These are phyloP conservation scores for Crucihimalaya himalaica DNA, from an alignment of 345 rosid species.

Conservation along the genomic window DNA sequence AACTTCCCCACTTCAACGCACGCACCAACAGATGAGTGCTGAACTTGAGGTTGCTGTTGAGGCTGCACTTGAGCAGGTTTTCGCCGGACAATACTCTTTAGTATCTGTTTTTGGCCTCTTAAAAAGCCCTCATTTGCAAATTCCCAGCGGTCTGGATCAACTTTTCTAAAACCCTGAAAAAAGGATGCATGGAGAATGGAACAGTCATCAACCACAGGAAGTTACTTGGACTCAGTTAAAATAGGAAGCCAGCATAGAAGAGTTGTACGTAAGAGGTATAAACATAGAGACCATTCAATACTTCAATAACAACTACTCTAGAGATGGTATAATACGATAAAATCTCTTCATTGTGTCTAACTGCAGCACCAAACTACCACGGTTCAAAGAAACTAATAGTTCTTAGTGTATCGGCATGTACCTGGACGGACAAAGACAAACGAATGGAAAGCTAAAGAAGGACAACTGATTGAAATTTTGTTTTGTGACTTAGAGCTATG, in stretches of 20 bases:
- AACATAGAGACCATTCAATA: slow-evolving; percentile 9
- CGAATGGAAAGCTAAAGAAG: slow-evolving; percentile 35
- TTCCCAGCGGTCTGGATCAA: slow-evolving; percentile 89
- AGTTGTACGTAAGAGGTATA: neutral
- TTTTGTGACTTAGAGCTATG: slow-evolving; percentile 37
- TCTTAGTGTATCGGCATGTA: slow-evolving; percentile 35
- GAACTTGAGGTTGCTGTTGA: slow-evolving; percentile 56
- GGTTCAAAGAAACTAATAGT: slow-evolving; percentile 29
- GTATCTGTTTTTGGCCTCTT: slow-evolving; percentile 78
- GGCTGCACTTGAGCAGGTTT: slow-evolving; percentile 68
- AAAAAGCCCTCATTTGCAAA: slow-evolving; percentile 88
- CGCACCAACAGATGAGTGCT: slow-evolving; percentile 69
- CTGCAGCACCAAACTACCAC: slow-evolving; percentile 29
- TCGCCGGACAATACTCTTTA: slow-evolving; percentile 67
- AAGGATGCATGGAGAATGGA: neutral
- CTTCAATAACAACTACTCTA: neutral
- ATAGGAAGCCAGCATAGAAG: slow-evolving; percentile 21
- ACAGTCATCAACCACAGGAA: slow-evolving; percentile 23
- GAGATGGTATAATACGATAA: neutral
- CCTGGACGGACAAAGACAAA: slow-evolving; percentile 32
- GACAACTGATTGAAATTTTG: slow-evolving; percentile 32
- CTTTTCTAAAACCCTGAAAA: slow-evolving; percentile 85
- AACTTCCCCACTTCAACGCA: slow-evolving; percentile 88
- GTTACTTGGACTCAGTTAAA: too few species aligned
- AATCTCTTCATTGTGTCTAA: slow-evolving; percentile 22